These are phyloP conservation scores for Umbelopsis vinacea DNA, from an alignment of 192 early-diverging fungal genomes.

Conservation along the genomic window DNA sequence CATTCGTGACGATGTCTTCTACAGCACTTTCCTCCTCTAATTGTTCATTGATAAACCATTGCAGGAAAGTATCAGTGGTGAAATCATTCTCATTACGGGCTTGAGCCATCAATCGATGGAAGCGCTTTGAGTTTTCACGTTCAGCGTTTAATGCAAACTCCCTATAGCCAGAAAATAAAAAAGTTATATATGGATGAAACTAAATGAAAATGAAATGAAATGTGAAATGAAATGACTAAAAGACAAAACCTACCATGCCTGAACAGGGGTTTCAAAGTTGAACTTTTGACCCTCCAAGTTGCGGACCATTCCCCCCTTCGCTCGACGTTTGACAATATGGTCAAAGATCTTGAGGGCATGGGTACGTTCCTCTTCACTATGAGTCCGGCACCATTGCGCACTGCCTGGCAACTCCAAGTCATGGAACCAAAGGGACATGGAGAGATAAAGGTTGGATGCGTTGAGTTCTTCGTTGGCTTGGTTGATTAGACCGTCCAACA, in stretches of 20 bases:
- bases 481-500: slow-evolving; percentile 28
- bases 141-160: slow-evolving; percentile 37
- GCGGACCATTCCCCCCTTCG: slow-evolving; percentile 42
- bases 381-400: slow-evolving; percentile 43
- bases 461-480: slow-evolving; percentile 44
- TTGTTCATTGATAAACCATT: slow-evolving; percentile 46
- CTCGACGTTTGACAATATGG: slow-evolving; percentile 45
- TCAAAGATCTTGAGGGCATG: slow-evolving; percentile 49
- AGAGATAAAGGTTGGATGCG: slow-evolving; percentile 38
- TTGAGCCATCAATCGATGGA: slow-evolving; percentile 33
- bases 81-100: slow-evolving; percentile 43
- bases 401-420: slow-evolving; percentile 47
- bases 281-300: slow-evolving; percentile 9
- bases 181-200: no score
- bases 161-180: background rate
- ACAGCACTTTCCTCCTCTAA: slow-evolving; percentile 46
- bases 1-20: slow-evolving; percentile 44
- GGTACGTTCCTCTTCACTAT: slow-evolving; percentile 43
- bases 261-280: slow-evolving; percentile 33
- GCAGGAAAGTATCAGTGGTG: slow-evolving; percentile 40
- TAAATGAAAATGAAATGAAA: no score
- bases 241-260: slow-evolving; percentile 38
- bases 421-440: slow-evolving; percentile 47
- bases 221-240: background rate
- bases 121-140: slow-evolving; percentile 32